Evolutionary conservation across 345 rosid species (phyloP), one percentile per base, ranked within the genome.

Genomic region (Linum lewisii): DNA sequence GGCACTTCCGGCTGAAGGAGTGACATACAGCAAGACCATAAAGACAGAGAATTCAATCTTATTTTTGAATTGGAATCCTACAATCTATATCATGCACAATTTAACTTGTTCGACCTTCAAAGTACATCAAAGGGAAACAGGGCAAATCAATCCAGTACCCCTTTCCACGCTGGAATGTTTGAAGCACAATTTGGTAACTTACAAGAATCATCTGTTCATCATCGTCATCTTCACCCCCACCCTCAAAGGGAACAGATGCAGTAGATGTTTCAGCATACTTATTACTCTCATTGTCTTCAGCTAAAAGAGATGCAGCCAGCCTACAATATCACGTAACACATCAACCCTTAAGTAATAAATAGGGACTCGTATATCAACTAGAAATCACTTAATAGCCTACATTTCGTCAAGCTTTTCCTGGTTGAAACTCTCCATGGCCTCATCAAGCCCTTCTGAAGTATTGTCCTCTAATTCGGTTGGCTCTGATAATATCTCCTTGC

Each of bases 361-460:
- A 8, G 20, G 59, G 57, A 70, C 60, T 49, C 59, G 20, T 58
- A 62, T 47, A 45, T 3, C 14, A 57, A 52, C 58, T 32, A 54
- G 53, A 74, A 29, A 26, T 57, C 47, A 34, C 61, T 34, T 61
- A 26, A 32, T 51, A 25, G 16, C 95, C 73, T 83, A 92, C 97
- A 80, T 80, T 64, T 85, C 84, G 65, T 83, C 90, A 64, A 73
- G 71, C 69, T 79, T 84, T 66, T 75, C 79, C 75, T 77, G 85
- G 75, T 64, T 60, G 25, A 65, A 63, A 34, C 51, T 67, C 16
- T 51, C 75, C 44, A 60, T 62, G 44, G 29, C 69, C 22, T 64
- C 52, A 26, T 67, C 66, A 64, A 62, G 57, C 37, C 34, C 70
- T 64, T 64, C 58, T 7, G 50, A 32, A 76, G 62, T 58, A 47